phyloP scores from a whole-genome alignment of 768 basidiomycete genomes.

The Boletus eberwhitei region DNA sequence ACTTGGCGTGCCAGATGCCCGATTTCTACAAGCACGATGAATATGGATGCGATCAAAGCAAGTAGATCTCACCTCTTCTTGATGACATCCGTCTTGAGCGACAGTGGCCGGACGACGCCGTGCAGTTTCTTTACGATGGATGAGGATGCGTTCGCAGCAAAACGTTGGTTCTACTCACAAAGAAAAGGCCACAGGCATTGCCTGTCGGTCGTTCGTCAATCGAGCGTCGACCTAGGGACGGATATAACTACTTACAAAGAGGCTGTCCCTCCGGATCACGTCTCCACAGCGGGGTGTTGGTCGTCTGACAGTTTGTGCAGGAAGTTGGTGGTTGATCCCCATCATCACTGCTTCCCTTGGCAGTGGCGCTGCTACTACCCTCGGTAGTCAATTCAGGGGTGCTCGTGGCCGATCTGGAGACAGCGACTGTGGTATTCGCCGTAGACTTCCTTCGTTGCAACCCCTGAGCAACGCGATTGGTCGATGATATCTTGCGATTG shows the following conservation, averaged over 20 bases:
- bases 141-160: conserved; percentile 12
- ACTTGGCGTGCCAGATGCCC: conserved; percentile 73
- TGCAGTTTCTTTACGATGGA: conserved; percentile 76
- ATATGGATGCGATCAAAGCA: not conserved
- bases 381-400: conserved; percentile 56
- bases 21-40: conserved; percentile 51
- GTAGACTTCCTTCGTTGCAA: conserved; percentile 51
- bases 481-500: conserved; percentile 60
- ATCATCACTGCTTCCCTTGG: conserved; percentile 54
- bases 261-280: conserved; percentile 92
- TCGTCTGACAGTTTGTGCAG: conserved; percentile 94
- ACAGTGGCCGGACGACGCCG: conserved; percentile 89
- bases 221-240: conserved; percentile 6
- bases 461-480: conserved; percentile 60
- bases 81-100: conserved; percentile 95
- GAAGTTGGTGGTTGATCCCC: conserved; percentile 72
- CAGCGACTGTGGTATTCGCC: conserved; percentile 20
- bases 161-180: conserved; percentile 50
- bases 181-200: conserved; percentile 92
- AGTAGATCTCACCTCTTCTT: conserved; percentile 74
- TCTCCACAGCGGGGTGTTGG: conserved; percentile 92
- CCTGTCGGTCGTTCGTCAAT: conserved; percentile 40
- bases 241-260: conserved; percentile 56
- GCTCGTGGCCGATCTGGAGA: conserved; percentile 54
- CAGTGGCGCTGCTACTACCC: conserved; percentile 28